A percentile compares a stretch with the other conserved stretches of the same genome.
Conservation (phyloP, 2,329 filamentous ascomycete species). For the Colletotrichum liriopes region DNA sequence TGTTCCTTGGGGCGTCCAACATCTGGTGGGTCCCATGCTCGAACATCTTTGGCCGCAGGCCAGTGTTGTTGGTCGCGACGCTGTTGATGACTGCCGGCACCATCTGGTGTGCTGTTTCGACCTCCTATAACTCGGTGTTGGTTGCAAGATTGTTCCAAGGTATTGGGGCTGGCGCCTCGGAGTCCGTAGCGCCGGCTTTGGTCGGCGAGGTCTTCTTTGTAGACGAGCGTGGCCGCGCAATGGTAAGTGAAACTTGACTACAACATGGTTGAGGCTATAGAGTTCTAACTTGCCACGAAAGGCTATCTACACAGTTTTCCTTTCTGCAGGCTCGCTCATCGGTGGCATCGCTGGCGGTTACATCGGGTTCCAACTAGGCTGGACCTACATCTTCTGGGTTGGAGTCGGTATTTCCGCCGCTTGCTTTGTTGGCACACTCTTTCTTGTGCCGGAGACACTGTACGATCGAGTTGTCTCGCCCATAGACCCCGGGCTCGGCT, state of each 20-base stretch:
- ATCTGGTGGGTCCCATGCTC: conserved; percentile 56
- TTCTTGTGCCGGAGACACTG: conserved; percentile 55
- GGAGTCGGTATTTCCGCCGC: conserved; percentile 47
- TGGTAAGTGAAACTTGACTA: conserved; percentile 43
- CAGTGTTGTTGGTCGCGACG: conserved; percentile 50
- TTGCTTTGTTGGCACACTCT: conserved; percentile 46
- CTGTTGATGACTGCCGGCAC: conserved; percentile 48
- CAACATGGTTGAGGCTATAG: accelerated
- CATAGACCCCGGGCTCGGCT: not conserved
- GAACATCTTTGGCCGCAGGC: conserved; percentile 53
- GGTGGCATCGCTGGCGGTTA: conserved; percentile 56
- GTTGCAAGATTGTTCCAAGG: conserved; percentile 52
- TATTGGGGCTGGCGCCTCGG: conserved; percentile 52
- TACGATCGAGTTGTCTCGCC: conserved; percentile 45
- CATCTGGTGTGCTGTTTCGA: conserved; percentile 48
- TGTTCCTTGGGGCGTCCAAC: conserved; percentile 54
- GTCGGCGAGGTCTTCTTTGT: conserved; percentile 56
- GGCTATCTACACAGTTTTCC: conserved; percentile 53
- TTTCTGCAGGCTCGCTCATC: conserved; percentile 50
- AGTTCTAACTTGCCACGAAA: not conserved
- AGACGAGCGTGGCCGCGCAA: conserved; percentile 53
- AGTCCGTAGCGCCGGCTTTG: conserved; percentile 53
- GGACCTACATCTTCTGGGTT: conserved; percentile 54
- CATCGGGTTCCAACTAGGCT: conserved; percentile 52
- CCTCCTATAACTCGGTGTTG: conserved; percentile 47